These are phyloP conservation scores for Hamamelis virginiana DNA, from an alignment of 164 flowering plant genomes.

Conservation along the genomic window DNA sequence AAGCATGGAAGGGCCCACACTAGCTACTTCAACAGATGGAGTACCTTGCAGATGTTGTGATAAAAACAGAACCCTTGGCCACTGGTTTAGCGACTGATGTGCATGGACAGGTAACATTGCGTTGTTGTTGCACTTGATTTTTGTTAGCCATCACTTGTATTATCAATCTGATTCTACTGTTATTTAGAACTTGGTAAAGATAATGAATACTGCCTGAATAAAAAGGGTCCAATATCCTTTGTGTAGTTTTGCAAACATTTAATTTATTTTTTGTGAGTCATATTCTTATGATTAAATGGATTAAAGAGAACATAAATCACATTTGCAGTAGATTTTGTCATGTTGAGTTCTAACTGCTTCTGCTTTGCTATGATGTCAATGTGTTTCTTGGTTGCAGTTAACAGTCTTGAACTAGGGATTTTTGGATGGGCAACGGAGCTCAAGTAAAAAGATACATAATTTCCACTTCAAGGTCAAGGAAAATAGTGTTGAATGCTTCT, in stretches of 20 bases:
- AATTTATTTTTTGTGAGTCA: no score
- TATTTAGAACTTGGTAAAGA: no score
- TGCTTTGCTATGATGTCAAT: no score
- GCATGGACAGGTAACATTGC: conserved; percentile 79
- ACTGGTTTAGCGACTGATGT: conserved; percentile 89
- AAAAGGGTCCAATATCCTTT: no score
- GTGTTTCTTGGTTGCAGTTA: conserved; percentile 51
- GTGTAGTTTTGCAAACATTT: no score
- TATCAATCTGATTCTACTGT: no score
- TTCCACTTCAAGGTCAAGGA: conserved; percentile 85
- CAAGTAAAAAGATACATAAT: conserved; percentile 40
- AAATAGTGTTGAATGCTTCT: conserved; percentile 62
- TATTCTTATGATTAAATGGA: no score
- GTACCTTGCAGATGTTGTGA: conserved; percentile 64
- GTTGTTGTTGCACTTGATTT: not conserved
- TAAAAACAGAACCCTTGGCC: conserved; percentile 72
- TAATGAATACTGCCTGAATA: no score
- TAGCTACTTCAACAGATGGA: conserved; percentile 61
- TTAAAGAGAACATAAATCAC: no score
- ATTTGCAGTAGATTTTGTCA: no score
- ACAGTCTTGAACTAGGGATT: conserved; percentile 55
- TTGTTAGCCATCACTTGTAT: no score
- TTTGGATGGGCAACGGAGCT: conserved; percentile 22
- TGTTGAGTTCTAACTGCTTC: no score
- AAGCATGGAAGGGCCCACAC: conserved; percentile 34